Base-by-base conservation (phyloP, 305 asterid species). In the Rubia occidens region DNA sequence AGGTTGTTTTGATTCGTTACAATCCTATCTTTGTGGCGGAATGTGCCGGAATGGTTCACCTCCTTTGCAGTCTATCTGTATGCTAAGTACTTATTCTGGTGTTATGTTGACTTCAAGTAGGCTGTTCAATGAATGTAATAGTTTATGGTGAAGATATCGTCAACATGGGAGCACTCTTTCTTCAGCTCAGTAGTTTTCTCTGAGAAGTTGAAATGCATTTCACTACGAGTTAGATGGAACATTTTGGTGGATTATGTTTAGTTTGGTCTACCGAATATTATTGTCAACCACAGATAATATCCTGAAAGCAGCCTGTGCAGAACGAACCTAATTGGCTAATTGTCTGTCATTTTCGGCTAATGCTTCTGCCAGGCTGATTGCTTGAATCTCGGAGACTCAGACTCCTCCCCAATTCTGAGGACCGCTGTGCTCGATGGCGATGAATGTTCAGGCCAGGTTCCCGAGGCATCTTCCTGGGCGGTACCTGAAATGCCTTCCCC, bases 401-500 rank as follows among this genome's bases (percentile, higher is more conserved):
- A 89, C 68, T 67, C 67, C 74, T 86, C 89, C 65, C 67, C 87
- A 15, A 71, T 79, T 53, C 60, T 87, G 40, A 85, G 78, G 75
- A 71, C 77, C 44, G 85, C 81, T 44, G 95, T 84, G 65, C 24
- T 85, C 37, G 91, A 85, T 37, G 89, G 82, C 11, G 96, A 93
- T n/a, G 95, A 86, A 45, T 73, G 74, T 68, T 68, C 81, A 21
- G 91, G 89, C 35, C 89, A 79, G 69, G 88, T 84, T 53, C 85
- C 90, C 0, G 88, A 88, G 15, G 51, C 90, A 18, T 32, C 35
- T 32, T 82, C 75, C 24, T 86, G 95, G 91, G 82, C 95, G 7
- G 97, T 87, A 61, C 97, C 96, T 6, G 84, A 88, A 77, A 78
- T 94, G 56, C 88, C 85, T 6, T 90, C 94, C 67, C 95, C 97